Evolutionary conservation across 108 stramenopile species (phyloP).

Genomic region (Chaetoceros muelleri): DNA sequence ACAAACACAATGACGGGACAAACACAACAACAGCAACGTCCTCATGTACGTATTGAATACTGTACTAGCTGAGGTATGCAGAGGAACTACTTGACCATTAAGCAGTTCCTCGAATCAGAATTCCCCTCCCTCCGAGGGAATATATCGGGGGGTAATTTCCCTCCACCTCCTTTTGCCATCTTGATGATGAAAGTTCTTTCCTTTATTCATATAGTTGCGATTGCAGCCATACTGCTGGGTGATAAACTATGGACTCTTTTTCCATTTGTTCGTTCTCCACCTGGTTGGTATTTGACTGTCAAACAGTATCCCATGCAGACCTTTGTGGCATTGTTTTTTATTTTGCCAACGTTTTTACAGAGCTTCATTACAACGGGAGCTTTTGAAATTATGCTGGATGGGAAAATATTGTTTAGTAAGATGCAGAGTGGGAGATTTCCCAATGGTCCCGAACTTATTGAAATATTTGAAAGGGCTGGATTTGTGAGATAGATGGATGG

Average conservation of each 20-base stretch:
- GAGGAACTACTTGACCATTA: constrained; percentile 67
- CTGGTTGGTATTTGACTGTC: constrained; percentile 23
- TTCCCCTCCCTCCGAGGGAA: constrained; percentile 52
- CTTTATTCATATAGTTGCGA: constrained; percentile 29
- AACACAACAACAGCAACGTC: too few species aligned
- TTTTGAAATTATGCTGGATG: constrained; percentile 71
- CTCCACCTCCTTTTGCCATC: constrained; percentile 38
- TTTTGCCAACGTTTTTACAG: constrained; percentile 44
- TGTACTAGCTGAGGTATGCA: constrained; percentile 72
- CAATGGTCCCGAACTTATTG: constrained; percentile 24
- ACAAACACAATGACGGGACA: too few species aligned
- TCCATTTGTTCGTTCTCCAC: constrained; percentile 14
- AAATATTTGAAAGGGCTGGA: constrained; percentile 25
- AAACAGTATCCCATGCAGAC: constrained; percentile 40
- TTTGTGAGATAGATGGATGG: too few species aligned
- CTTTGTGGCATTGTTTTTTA: constrained; percentile 34
- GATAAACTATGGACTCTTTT: constrained; percentile 32
- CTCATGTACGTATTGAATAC: constrained; percentile 25
- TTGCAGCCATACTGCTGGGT: constrained; percentile 42
- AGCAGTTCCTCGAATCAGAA: constrained; percentile 45
- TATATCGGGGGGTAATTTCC: constrained; percentile 56
- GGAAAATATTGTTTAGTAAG: constrained; percentile 39
- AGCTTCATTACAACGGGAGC: constrained; percentile 49
- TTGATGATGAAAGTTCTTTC: constrained; percentile 21
- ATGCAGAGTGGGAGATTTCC: constrained; percentile 51